Evolutionary conservation across 495 filamentous ascomycete species (phyloP).

Genomic region (Daldinia grandis): DNA sequence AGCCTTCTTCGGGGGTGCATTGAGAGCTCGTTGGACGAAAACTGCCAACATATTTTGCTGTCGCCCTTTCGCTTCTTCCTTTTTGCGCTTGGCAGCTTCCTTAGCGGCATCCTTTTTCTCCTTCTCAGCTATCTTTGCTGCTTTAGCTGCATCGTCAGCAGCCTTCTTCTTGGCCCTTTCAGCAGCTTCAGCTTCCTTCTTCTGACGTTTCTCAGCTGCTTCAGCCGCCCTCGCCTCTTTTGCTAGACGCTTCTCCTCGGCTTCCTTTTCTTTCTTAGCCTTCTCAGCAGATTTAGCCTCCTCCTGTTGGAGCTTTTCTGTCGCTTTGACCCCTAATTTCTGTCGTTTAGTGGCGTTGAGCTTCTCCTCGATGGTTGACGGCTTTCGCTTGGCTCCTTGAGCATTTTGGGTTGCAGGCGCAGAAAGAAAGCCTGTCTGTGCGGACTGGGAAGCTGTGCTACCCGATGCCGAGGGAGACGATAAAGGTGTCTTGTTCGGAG

Average conservation of each 20-base stretch:
- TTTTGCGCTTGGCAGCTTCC: slow-evolving; percentile 51
- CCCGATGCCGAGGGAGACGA: slow-evolving; percentile 10
- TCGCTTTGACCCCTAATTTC: neutral
- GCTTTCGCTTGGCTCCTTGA: slow-evolving; percentile 23
- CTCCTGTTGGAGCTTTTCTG: neutral
- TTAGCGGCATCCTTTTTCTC: slow-evolving; percentile 50
- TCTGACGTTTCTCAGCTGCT: slow-evolving; percentile 62
- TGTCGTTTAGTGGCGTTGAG: neutral
- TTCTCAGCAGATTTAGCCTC: neutral
- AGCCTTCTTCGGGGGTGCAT: slow-evolving; percentile 39
- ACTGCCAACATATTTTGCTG: slow-evolving; percentile 67
- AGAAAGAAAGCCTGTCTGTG: slow-evolving; percentile 5
- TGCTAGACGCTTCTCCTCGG: slow-evolving; percentile 47
- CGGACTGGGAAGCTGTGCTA: neutral
- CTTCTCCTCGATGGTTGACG: neutral
- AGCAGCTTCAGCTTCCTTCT: slow-evolving; percentile 54
- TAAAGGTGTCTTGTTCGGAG: slow-evolving; percentile 42
- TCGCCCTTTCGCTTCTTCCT: slow-evolving; percentile 71
- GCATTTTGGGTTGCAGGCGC: slow-evolving; percentile 15
- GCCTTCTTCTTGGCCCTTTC: slow-evolving; percentile 63
- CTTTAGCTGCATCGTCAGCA: slow-evolving; percentile 52
- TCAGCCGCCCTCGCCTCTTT: slow-evolving; percentile 45
- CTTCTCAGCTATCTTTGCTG: slow-evolving; percentile 49
- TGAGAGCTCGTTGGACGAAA: slow-evolving; percentile 48
- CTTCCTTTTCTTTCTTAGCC: slow-evolving; percentile 54